Evolutionary conservation across 129 eudicot genomes (phyloP), one percentile per base, ranked within the genome.

Genomic region (Sambucus nigra): DNA sequence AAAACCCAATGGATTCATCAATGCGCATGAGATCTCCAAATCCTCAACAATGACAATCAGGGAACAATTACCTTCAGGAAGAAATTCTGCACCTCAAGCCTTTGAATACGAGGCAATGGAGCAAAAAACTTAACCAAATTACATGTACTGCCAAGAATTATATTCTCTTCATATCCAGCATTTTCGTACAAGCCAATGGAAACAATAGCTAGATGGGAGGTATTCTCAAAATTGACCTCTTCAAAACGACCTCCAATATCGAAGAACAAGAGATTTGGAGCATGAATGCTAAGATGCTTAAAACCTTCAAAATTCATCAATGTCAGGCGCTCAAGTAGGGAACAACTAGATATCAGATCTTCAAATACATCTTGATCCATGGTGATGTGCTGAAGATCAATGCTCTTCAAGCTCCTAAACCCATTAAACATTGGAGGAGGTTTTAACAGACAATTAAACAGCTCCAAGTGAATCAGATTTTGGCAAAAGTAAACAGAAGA

Each of bases 291-390:
- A 19, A 84, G 87, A 66, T 60, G 62, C 0, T 69, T 62, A 55
- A 88, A 88, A 28, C 94, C 97, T 21, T 84, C 97, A 76, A 80
- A 84, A 65, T 84, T 88, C 94, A 84, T 84, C 68, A 88, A 66
- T 11, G 87, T 84, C 65, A 88, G 70, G 35, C 91, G 67, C 74
- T 88, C 97, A 15, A 88, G 83, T 38, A 84, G 55, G 14, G 87
- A 78, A 45, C 97, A 88, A 35, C 55, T 68, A 25, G 71, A 75
- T 46, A 88, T 76, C 65, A 88, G 70, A 52, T 80, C 16, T 75
- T 88, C 94, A 57, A 88, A 84, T 25, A 75, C 94, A 74, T 63
- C 74, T 78, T 88, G 94, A 38, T 78, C 86, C 87, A 84, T 75
- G 27, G 92, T 88, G 21, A 88, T 76, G 35, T 80, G 92, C 69